Conservation (phyloP, 2,329 filamentous ascomycete species). For the Sodiomyces alkalinus region DNA sequence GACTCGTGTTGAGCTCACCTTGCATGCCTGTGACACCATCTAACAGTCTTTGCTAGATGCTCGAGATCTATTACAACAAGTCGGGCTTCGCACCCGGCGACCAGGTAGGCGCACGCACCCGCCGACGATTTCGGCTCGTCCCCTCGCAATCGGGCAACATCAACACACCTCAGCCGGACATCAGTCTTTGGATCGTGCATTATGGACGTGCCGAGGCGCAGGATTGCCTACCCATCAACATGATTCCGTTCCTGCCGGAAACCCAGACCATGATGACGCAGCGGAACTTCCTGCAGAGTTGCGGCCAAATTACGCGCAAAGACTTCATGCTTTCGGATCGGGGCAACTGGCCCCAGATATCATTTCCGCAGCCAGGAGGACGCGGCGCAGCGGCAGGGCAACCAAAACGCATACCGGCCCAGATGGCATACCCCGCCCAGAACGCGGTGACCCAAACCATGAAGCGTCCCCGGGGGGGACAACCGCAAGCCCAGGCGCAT, state of each 20-base stretch:
- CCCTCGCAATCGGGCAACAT: conserved; percentile 55
- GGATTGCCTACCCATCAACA: conserved; percentile 54
- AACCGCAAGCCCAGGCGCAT: conserved; percentile 24
- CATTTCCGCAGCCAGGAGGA: conserved; percentile 43
- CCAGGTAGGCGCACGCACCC: conserved; percentile 57
- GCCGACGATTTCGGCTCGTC: conserved; percentile 73
- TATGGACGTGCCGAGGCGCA: conserved; percentile 65
- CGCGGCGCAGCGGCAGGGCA: conserved; percentile 26
- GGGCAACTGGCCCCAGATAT: conserved; percentile 77
- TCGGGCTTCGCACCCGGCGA: conserved; percentile 69
- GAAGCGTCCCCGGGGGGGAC: conserved; percentile 4
- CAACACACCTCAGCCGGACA: conserved; percentile 57
- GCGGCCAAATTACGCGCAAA: conserved; percentile 73
- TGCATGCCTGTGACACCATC: background rate
- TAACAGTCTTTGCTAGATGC: conserved; percentile 35
- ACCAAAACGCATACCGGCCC: conserved; percentile 36
- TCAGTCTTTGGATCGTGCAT: conserved; percentile 80
- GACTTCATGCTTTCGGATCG: conserved; percentile 91
- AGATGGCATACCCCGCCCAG: conserved; percentile 47
- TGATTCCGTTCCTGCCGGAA: conserved; percentile 49
- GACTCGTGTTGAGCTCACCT: conserved; percentile 2
- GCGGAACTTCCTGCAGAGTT: conserved; percentile 49
- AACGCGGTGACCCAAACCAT: conserved; percentile 23
- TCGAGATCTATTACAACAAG: conserved; percentile 81
- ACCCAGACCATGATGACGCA: conserved; percentile 45